Evolutionary conservation across 805 yeast genomes (phyloP), one percentile per base, ranked within the genome.

Genomic region (Wickerhamomyces mucosus): DNA sequence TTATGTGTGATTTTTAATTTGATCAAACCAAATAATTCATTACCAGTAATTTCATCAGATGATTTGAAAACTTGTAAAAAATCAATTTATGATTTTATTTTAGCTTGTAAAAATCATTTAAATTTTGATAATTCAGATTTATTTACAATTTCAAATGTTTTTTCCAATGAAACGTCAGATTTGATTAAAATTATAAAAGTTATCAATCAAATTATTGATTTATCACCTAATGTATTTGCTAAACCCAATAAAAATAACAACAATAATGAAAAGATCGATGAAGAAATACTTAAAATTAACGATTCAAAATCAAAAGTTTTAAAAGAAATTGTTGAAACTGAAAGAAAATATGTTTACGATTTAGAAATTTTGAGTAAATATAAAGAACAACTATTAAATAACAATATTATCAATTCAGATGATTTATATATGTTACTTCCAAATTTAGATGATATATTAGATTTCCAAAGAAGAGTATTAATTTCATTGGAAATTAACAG

Each of bases 281-380:
- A 51, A 16, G 53, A 52, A 27, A 45, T 45, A 28, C 42, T 48
- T 6, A 49, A 49, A 26, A 46, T 40, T 12, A 56, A 65, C 9
- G 84, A 75, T 47, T 67, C 77, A 36, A 65, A 83, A 36, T 74
- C 83, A 13, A 84, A 80, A 46, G 88, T 89, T 27, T 76, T 88
- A 33, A 72, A 70, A 42, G 99, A 92, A 58, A 59, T 92, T 21
- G 70, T 92, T 24, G 83, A 78, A 44, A 84, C 95, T 4, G 99
- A 92, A 59, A 68, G 97, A 43, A 86, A 83, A 55, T 92, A 80
- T 53, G 96, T 92, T 18, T 83, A 79, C 54, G 97, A 92, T 53
- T 62, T 92, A 40, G 96, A 89, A 55, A 70, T 74, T 12, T 57
- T 92, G 45, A 65, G 68, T 25, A 56, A 58, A 24, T 92, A 84